These are phyloP conservation scores for Lonicera japonica DNA, from an alignment of 129 eudicot genomes.

Conservation along the genomic window DNA sequence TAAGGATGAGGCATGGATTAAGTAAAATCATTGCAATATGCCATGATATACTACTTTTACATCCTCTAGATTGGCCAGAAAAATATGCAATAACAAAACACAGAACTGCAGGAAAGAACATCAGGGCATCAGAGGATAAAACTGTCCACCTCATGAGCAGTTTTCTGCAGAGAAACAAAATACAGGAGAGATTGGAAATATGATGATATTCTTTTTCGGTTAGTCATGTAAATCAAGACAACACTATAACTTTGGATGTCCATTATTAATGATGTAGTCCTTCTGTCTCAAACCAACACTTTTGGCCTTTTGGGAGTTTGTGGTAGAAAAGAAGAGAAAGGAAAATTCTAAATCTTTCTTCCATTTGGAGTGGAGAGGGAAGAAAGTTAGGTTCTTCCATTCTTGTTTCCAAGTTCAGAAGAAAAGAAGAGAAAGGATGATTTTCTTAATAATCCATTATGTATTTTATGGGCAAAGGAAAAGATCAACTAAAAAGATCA, in stretches of 20 bases:
- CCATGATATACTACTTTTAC: conserved; percentile 56
- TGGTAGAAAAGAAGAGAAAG: no score
- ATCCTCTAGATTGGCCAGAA: conserved; percentile 20
- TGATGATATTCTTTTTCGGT: conserved; percentile 13
- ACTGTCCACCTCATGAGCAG: conserved; percentile 99
- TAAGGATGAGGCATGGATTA: conserved; percentile 84
- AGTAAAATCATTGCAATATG: conserved; percentile 64
- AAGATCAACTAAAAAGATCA: no score
- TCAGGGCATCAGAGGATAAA: conserved; percentile 74
- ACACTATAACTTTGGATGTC: background rate
- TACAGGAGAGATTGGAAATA: conserved; percentile 19
- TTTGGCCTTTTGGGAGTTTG: no score
- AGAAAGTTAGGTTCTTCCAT: no score
- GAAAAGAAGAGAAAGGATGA: no score
- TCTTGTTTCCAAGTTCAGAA: no score
- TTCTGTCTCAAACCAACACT: no score
- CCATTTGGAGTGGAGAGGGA: no score
- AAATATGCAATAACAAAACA: conserved; percentile 52
- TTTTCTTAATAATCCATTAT: no score
- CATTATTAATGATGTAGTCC: background rate
- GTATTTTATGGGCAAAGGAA: no score
- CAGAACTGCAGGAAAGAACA: conserved; percentile 90
- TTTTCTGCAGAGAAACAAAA: conserved; percentile 55
- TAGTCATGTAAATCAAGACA: background rate
- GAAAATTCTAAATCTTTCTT: no score